phyloP scores from a whole-genome alignment of 768 basidiomycete genomes.

The Tubosaeta sp. region DNA sequence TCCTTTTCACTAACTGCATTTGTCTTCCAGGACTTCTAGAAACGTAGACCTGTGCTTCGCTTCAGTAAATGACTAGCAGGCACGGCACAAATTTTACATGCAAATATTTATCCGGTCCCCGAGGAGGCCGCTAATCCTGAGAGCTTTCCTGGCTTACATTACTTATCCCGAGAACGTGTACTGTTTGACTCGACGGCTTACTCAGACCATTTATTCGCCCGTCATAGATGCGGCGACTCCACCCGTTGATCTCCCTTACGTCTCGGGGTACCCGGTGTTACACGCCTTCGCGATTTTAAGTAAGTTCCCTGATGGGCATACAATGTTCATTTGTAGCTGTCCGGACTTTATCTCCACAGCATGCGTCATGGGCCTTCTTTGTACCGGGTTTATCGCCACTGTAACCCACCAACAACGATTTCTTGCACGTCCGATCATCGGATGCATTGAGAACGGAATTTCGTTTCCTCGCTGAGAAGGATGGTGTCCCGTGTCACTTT shows the following conservation, averaged over 20 bases:
- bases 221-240: conserved; percentile 1
- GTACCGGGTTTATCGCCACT: conserved; percentile 6
- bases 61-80: background rate
- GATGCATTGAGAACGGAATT: conserved; percentile 6
- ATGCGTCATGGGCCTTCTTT: conserved; percentile 15
- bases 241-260: conserved; percentile 12
- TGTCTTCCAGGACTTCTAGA: background rate
- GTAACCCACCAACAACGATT: conserved; percentile 8
- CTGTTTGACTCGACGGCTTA: background rate
- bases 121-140: conserved; percentile 5
- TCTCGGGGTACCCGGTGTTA: conserved; percentile 10
- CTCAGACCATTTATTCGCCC: background rate
- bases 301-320: conserved; percentile 1
- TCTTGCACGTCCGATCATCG: conserved; percentile 18
- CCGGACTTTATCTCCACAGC: conserved; percentile 14
- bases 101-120: background rate
- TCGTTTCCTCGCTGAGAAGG: conserved; percentile 13
- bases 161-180: conserved; percentile 1
- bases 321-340: conserved; percentile 6
- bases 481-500: conserved; percentile 12
- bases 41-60: background rate
- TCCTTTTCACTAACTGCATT: background rate
- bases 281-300: conserved; percentile 4
- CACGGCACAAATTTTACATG: conserved; percentile 2
- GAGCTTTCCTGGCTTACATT: conserved; percentile 1